Percentiles rank a stretch among this genome's conserved stretches.
Conservation (phyloP, 148 eudicot genomes). For the Chenopodium formosanum region DNA sequence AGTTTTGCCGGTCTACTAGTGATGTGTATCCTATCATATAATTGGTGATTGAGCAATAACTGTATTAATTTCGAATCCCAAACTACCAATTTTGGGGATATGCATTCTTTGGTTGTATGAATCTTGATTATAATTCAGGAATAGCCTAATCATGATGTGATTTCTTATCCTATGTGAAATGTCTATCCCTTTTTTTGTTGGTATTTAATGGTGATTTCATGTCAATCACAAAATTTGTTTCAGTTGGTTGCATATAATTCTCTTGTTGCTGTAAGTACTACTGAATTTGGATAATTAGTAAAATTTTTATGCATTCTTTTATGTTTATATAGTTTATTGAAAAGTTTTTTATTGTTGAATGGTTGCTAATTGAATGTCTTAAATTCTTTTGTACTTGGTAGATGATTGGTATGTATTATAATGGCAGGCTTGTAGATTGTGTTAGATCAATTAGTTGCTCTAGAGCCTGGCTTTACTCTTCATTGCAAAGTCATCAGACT, state of each 20-base stretch:
- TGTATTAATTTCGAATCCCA: background rate
- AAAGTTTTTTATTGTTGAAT: background rate
- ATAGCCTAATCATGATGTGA: background rate
- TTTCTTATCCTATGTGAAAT: background rate
- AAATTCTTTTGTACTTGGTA: background rate
- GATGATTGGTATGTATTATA: background rate
- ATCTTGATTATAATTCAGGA: background rate
- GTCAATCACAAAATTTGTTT: background rate
- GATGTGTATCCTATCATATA: background rate
- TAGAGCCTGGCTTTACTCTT: background rate
- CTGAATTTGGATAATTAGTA: background rate
- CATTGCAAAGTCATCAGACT: background rate
- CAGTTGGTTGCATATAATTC: slow-evolving; percentile 2
- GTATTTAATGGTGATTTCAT: background rate
- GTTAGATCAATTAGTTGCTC: background rate
- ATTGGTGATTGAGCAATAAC: background rate
- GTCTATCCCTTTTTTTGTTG: background rate
- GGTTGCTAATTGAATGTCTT: background rate
- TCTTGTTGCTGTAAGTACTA: background rate
- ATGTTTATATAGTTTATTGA: background rate
- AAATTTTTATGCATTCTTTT: background rate
- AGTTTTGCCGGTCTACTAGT: too few species aligned
- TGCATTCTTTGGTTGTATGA: background rate
- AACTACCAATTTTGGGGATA: slow-evolving; percentile 11
- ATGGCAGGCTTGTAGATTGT: background rate